A percentile compares a stretch with the other conserved stretches of the same genome.
phyloP scores from a whole-genome alignment of 352 stramenopile species.

The Phytophthora macrochlamydospora region DNA sequence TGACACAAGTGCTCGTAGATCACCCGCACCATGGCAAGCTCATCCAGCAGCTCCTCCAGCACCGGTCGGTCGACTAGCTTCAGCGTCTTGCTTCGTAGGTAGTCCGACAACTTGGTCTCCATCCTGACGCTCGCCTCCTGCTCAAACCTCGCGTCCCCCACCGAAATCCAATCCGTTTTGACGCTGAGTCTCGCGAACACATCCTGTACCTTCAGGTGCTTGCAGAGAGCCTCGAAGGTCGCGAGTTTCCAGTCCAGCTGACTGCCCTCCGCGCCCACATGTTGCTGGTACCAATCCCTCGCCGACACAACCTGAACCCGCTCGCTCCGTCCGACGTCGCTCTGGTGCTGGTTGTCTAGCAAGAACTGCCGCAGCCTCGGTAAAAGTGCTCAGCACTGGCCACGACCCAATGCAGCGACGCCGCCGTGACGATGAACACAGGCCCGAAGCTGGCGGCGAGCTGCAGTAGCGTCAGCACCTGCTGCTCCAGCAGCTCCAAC shows the following conservation, averaged over 20 bases:
- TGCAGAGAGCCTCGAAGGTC: slow-evolving; percentile 56
- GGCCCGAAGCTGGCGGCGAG: slow-evolving; percentile 43
- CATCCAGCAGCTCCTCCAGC: slow-evolving; percentile 49
- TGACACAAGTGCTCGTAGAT: slow-evolving; percentile 50
- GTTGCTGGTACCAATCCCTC: slow-evolving; percentile 59
- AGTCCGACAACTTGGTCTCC: slow-evolving; percentile 32
- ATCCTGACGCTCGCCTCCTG: slow-evolving; percentile 57
- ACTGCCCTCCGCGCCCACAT: slow-evolving; percentile 37
- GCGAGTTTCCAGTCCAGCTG: slow-evolving; percentile 59
- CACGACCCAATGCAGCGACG: slow-evolving; percentile 57
- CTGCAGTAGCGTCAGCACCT: slow-evolving; percentile 49
- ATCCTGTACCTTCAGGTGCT: slow-evolving; percentile 51
- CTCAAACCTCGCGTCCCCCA: slow-evolving; percentile 60
- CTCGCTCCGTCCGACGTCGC: slow-evolving; percentile 15
- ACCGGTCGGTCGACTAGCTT: slow-evolving; percentile 55
- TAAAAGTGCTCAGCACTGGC: slow-evolving; percentile 49
- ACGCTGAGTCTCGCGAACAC: slow-evolving; percentile 30
- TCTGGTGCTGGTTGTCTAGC: slow-evolving; percentile 35
- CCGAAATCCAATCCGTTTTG: slow-evolving; percentile 53
- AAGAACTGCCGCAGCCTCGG: slow-evolving; percentile 45
- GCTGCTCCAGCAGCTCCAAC: slow-evolving; percentile 43
- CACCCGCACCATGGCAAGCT: slow-evolving; percentile 42
- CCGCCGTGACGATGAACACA: slow-evolving; percentile 72
- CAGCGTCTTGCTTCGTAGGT: slow-evolving; percentile 58
- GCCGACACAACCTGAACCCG: slow-evolving; percentile 60